A percentile compares a stretch with the other conserved stretches of the same genome.
phyloP scores from a whole-genome alignment of 2,329 filamentous ascomycete genomes.

The Lachnellula hyalina region DNA sequence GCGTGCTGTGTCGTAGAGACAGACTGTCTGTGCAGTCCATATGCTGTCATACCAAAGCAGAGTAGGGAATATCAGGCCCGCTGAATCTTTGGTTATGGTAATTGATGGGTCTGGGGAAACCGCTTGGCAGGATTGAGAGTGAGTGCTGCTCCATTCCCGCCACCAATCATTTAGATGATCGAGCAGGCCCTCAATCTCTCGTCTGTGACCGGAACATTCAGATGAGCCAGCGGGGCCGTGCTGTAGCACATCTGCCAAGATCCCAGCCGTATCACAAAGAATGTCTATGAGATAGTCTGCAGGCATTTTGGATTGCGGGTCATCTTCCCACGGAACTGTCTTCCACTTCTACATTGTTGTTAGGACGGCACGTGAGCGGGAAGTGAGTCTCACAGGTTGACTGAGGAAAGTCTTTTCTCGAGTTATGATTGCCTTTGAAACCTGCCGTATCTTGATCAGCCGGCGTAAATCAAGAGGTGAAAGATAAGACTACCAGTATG shows the following conservation, averaged over 20 bases:
- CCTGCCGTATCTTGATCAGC: background rate
- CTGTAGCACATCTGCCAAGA: conserved; percentile 3
- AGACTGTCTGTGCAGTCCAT: conserved; percentile 3
- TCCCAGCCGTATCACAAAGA: conserved; percentile 5
- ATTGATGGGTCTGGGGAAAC: background rate
- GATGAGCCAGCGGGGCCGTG: background rate
- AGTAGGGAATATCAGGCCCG: conserved; percentile 2
- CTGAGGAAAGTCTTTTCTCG: conserved; percentile 6
- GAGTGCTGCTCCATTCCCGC: conserved; percentile 1
- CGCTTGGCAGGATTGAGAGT: background rate
- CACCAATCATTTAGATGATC: conserved; percentile 7
- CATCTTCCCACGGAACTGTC: conserved; percentile 10
- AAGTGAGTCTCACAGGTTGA: background rate
- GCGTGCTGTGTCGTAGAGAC: conserved; percentile 2
- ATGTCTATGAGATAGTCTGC: conserved; percentile 9
- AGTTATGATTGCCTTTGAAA: conserved; percentile 7
- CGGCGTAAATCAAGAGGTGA: background rate
- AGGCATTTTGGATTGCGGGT: conserved; percentile 3
- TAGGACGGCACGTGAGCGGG: background rate
- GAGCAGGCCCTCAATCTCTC: background rate
- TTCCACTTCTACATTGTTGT: conserved; percentile 5
- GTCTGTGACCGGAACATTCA: too few relatives aligned
- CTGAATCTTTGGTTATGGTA: background rate
- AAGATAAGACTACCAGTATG: conserved; percentile 2
- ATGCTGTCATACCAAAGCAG: conserved; percentile 3